Evolutionary conservation across 2,329 filamentous ascomycete genomes (phyloP).

Genomic region (Trichothecium sympodiale): DNA sequence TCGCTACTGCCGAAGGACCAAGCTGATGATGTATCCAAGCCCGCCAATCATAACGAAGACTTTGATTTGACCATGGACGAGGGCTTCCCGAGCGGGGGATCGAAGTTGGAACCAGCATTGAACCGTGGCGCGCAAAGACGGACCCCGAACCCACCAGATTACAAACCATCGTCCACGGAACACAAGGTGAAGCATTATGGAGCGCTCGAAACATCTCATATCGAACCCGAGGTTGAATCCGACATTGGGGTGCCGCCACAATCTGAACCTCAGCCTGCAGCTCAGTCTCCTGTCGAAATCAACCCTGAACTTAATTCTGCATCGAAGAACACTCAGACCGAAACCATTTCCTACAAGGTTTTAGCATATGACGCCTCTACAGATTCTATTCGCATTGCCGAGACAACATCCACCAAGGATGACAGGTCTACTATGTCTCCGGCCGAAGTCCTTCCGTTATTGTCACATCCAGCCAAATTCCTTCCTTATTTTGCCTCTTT

Average conservation of each 20-base stretch:
- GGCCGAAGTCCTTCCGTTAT: constrained; percentile 45
- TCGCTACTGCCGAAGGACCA: constrained; percentile 12
- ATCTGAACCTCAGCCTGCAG: neutral
- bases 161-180: too few relatives aligned
- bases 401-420: constrained; percentile 45
- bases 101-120: constrained; percentile 18
- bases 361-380: constrained; percentile 53
- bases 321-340: too few relatives aligned
- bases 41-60: neutral
- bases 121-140: constrained; percentile 10
- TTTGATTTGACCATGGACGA: constrained; percentile 22
- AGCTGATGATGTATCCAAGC: neutral
- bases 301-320: too few relatives aligned
- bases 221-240: constrained; percentile 1
- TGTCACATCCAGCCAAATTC: constrained; percentile 55
- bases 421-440: constrained; percentile 43
- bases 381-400: constrained; percentile 45
- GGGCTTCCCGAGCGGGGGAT: constrained; percentile 21
- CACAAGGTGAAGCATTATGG: too few relatives aligned
- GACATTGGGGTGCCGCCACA: neutral
- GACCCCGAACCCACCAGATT: too few relatives aligned
- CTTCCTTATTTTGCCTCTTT: constrained; percentile 50
- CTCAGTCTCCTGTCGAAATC: too few relatives aligned
- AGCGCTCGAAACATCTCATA: too few relatives aligned
- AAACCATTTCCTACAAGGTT: constrained; percentile 41